phyloP scores from a whole-genome alignment of 148 eudicot genomes.

The Cornus kousa region DNA sequence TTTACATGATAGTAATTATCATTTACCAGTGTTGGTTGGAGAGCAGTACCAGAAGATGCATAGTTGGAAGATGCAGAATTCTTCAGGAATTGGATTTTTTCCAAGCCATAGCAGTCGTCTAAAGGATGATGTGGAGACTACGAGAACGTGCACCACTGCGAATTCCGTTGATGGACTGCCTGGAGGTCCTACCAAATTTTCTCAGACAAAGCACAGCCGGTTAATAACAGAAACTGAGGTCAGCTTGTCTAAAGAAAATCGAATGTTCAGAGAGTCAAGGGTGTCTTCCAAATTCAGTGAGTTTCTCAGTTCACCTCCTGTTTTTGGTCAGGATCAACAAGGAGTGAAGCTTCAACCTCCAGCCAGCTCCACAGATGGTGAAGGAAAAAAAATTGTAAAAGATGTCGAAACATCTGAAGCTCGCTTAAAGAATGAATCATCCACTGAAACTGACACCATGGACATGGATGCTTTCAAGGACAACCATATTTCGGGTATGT shows the following conservation, averaged over 20 bases:
- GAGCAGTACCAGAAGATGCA: constrained; percentile 27
- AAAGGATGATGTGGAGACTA: constrained; percentile 26
- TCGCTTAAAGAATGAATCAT: constrained; percentile 52
- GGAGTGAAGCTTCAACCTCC: constrained; percentile 61
- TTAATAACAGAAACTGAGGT: constrained; percentile 46
- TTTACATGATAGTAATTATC: constrained; percentile 23
- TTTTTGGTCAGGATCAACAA: constrained; percentile 22
- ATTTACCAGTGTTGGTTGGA: constrained; percentile 23
- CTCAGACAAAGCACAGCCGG: constrained; percentile 54
- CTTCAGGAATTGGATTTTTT: constrained; percentile 13
- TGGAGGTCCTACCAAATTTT: constrained; percentile 46
- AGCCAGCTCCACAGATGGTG: constrained; percentile 51
- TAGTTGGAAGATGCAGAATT: constrained; percentile 19
- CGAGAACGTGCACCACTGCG: constrained; percentile 41
- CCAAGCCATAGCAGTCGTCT: constrained; percentile 27
- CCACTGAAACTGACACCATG: constrained; percentile 64
- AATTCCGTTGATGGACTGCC: constrained; percentile 21
- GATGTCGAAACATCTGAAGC: constrained; percentile 32
- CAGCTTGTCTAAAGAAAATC: constrained; percentile 27
- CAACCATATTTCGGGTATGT: constrained; percentile 42
- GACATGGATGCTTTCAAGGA: constrained; percentile 38
- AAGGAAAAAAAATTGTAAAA: constrained; percentile 35
- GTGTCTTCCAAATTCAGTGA: constrained; percentile 23
- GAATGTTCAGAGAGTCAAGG: constrained; percentile 19
- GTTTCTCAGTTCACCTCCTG: constrained; percentile 24